Evolutionary conservation across 208 protist genomes (phyloP).

Genomic region (Angomonas deanei): DNA sequence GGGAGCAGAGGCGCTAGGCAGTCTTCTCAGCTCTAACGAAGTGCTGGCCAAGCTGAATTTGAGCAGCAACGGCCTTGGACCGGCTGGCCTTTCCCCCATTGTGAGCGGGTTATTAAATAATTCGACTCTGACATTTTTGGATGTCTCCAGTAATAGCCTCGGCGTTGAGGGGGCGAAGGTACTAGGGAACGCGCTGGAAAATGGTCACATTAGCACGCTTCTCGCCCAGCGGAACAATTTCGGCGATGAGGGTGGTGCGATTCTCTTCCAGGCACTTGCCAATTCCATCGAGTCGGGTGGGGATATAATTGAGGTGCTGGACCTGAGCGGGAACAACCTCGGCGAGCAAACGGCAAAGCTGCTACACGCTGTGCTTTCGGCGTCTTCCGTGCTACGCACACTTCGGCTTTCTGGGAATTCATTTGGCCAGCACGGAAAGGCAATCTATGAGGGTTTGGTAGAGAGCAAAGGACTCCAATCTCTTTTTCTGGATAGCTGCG

Average conservation of each 20-base stretch:
- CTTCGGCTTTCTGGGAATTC: constrained; percentile 59
- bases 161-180: constrained; percentile 56
- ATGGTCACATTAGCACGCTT: constrained; percentile 44
- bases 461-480: constrained; percentile 62
- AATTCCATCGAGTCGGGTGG: constrained; percentile 45
- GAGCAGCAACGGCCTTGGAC: constrained; percentile 84
- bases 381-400: constrained; percentile 32
- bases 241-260: constrained; percentile 57
- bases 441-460: constrained; percentile 55
- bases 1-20: constrained; percentile 74
- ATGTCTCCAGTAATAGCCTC: constrained; percentile 87
- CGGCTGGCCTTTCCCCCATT: constrained; percentile 60
- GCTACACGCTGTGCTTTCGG: constrained; percentile 39
- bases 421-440: constrained; percentile 36
- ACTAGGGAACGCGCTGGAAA: constrained; percentile 56
- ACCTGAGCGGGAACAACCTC: constrained; percentile 71
- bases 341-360: constrained; percentile 41
- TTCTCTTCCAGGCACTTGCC: constrained; percentile 52
- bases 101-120: constrained; percentile 60
- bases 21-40: constrained; percentile 69
- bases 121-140: constrained; percentile 68
- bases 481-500: constrained; percentile 52
- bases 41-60: constrained; percentile 84
- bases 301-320: constrained; percentile 54
- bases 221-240: constrained; percentile 69